Conservation (phyloP, 108 stramenopile species). For the Nitzschia sp. region DNA sequence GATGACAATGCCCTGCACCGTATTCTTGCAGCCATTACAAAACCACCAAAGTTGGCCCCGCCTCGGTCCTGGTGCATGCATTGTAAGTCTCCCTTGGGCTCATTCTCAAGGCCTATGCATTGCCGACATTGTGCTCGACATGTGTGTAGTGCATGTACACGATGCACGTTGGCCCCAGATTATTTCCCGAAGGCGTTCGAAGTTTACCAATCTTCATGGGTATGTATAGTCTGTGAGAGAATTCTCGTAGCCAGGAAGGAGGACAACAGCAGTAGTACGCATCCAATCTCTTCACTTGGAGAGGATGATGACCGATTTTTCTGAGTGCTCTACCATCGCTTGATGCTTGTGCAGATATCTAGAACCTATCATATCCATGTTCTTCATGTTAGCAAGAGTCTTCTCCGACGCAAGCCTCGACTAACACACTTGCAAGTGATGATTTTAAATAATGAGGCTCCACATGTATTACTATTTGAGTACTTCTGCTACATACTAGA, state of each 20-base stretch:
- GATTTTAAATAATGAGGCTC: no score
- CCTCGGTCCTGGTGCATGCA: conserved; percentile 79
- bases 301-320: conserved; percentile 30
- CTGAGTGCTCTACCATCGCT: background rate
- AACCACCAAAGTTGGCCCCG: conserved; percentile 53
- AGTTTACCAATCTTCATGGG: conserved; percentile 34
- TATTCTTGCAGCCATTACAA: conserved; percentile 62
- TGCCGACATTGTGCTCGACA: conserved; percentile 77
- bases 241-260: conserved; percentile 48
- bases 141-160: conserved; percentile 64
- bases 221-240: conserved; percentile 56
- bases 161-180: conserved; percentile 28
- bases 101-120: conserved; percentile 54
- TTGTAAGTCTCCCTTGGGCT: conserved; percentile 57
- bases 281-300: conserved; percentile 29
- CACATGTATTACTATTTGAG: no score
- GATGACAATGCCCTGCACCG: conserved; percentile 58
- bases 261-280: conserved; percentile 29
- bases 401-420: no score
- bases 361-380: no score
- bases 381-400: no score
- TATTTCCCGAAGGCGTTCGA: conserved; percentile 58
- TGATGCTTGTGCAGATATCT: no score
- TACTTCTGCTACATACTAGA: no score
- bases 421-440: no score